Evolutionary conservation across 768 basidiomycete genomes (phyloP).

Genomic region (Suillus sp.): DNA sequence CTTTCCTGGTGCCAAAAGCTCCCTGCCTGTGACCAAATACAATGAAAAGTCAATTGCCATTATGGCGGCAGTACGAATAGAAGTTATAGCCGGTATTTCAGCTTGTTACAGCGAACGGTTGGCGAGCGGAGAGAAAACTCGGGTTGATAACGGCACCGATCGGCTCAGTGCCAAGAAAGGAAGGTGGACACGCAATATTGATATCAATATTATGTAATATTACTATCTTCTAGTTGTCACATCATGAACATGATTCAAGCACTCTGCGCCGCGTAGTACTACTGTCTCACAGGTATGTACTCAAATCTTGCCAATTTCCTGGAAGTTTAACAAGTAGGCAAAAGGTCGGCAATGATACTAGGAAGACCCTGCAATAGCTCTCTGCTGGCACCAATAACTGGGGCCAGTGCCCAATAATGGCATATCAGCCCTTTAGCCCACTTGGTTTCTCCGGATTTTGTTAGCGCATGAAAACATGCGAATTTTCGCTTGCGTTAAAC

Average conservation of each 20-base stretch:
- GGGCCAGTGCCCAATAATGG: not conserved
- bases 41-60: constrained; percentile 60
- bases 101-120: not conserved
- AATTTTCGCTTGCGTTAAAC: not conserved
- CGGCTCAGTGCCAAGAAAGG: not conserved
- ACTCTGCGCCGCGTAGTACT: not conserved
- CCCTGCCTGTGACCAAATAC: constrained; percentile 86
- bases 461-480: not conserved
- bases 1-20: constrained; percentile 75
- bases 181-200: too few species aligned
- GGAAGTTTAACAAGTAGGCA: not conserved
- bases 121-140: too few species aligned
- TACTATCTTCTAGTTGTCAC: too few species aligned
- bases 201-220: too few species aligned
- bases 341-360: not conserved
- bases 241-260: not conserved
- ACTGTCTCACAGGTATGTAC: not conserved
- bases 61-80: constrained; percentile 7
- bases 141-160: not conserved
- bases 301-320: not conserved
- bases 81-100: not conserved
- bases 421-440: not conserved
- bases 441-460: not conserved
- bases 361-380: not conserved
- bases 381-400: not conserved